Evolutionary conservation across 179 eudicot species (phyloP).

Genomic region (Drosera spatulata): DNA sequence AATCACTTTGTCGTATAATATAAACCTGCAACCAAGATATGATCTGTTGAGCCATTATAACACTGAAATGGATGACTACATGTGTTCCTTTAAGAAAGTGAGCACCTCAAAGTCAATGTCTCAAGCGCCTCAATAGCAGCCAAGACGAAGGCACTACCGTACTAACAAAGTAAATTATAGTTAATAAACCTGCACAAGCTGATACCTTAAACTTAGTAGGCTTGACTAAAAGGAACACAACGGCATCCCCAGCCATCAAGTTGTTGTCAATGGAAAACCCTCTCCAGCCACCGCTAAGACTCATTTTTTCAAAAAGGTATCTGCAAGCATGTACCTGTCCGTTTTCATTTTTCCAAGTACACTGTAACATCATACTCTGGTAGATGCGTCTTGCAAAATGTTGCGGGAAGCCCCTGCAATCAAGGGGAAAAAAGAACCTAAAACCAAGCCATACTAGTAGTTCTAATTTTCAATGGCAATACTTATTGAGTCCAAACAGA

Average conservation of each 20-base stretch:
- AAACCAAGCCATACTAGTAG: neutral
- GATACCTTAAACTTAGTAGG: constrained; percentile 30
- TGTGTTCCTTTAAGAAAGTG: no score
- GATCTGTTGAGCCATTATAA: no score
- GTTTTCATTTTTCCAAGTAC: constrained; percentile 9
- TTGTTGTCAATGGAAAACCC: constrained; percentile 17
- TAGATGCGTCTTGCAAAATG: constrained; percentile 10
- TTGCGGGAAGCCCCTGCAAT: constrained; percentile 5
- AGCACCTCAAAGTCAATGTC: no score
- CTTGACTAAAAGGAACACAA: constrained; percentile 21
- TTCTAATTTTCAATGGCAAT: neutral
- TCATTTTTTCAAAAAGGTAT: constrained; percentile 2
- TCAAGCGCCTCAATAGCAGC: no score
- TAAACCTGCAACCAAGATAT: no score
- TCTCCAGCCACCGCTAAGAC: constrained; percentile 33
- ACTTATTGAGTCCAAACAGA: neutral
- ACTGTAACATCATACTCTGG: constrained; percentile 6
- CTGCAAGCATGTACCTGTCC: constrained; percentile 8
- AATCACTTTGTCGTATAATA: no score
- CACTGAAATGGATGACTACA: no score
- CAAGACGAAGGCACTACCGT: no score
- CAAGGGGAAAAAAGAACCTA: neutral
- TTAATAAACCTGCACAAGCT: neutral
- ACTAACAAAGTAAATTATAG: no score
- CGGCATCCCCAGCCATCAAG: constrained; percentile 21